Evolutionary conservation across 495 filamentous ascomycete species (phyloP).

Genomic region (Annulohypoxylon moriforme): DNA sequence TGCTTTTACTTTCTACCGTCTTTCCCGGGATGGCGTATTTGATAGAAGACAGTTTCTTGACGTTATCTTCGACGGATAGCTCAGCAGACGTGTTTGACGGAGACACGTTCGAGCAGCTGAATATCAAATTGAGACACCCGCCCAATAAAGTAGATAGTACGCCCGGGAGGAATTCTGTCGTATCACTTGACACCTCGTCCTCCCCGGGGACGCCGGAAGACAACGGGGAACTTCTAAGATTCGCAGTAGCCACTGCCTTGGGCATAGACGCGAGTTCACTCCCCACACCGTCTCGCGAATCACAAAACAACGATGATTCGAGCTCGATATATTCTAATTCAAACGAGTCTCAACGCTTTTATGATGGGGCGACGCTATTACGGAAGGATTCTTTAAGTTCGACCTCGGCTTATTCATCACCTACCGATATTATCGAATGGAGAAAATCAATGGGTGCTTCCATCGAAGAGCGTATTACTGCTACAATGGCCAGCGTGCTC

Average conservation of each 20-base stretch:
- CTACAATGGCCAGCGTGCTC: constrained; percentile 50
- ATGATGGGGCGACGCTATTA: neutral
- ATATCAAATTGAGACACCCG: neutral
- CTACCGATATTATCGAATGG: constrained; percentile 21
- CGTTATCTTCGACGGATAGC: constrained; percentile 25
- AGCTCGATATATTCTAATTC: constrained; percentile 27
- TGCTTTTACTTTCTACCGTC: neutral
- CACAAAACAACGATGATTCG: constrained; percentile 11
- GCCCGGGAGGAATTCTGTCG: constrained; percentile 7
- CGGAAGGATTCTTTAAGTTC: constrained; percentile 17
- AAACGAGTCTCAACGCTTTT: neutral
- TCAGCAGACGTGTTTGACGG: constrained; percentile 9
- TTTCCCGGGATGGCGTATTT: constrained; percentile 9
- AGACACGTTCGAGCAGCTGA: neutral
- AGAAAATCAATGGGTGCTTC: constrained; percentile 37
- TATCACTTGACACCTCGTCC: constrained; percentile 21
- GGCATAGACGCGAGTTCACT: constrained; percentile 42
- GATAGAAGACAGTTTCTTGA: constrained; percentile 29
- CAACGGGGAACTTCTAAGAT: constrained; percentile 29
- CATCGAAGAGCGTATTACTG: constrained; percentile 47
- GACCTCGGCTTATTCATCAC: constrained; percentile 26
- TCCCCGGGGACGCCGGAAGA: constrained; percentile 4
- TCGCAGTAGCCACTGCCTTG: constrained; percentile 43
- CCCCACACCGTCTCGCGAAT: constrained; percentile 32
- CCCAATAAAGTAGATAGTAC: neutral